A percentile compares a stretch with the other conserved stretches of the same genome.
Conservation (phyloP, 495 filamentous ascomycete species). For the Cercophora sp. region DNA sequence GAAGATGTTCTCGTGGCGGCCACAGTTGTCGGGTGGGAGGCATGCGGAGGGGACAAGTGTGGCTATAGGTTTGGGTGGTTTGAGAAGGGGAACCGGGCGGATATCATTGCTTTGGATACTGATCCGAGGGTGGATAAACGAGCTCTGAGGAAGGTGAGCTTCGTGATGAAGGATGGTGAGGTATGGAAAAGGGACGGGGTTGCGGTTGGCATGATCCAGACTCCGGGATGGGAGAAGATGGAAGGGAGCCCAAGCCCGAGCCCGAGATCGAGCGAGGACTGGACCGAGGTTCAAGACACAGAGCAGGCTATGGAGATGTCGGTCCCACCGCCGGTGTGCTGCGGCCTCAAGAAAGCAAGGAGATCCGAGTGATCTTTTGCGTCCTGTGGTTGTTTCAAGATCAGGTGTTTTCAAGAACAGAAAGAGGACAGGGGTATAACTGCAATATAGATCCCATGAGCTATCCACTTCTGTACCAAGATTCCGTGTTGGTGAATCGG, state of each 20-base stretch:
- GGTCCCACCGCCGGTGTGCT: slow-evolving; percentile 19
- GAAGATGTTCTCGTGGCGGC: slow-evolving; percentile 43
- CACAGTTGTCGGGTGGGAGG: slow-evolving; percentile 49
- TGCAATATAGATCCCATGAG: no score
- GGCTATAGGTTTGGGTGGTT: slow-evolving; percentile 49
- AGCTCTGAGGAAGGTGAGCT: slow-evolving; percentile 44
- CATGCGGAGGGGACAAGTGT: slow-evolving; percentile 46
- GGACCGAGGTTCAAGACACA: slow-evolving; percentile 11
- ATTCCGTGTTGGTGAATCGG: no score
- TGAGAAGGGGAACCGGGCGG: slow-evolving; percentile 43
- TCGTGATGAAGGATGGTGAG: slow-evolving; percentile 50
- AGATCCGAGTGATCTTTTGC: no score
- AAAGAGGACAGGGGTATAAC: no score
- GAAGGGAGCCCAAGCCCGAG: background rate
- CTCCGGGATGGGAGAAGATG: slow-evolving; percentile 18
- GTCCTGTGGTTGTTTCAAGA: no score
- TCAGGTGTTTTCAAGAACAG: no score
- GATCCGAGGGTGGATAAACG: slow-evolving; percentile 32
- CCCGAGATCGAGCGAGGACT: slow-evolving; percentile 9
- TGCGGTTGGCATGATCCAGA: slow-evolving; percentile 16
- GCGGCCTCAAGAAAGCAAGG: no score
- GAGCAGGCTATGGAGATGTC: slow-evolving; percentile 16
- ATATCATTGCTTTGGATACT: slow-evolving; percentile 44
- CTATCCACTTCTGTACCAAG: no score
- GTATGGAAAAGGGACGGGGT: slow-evolving; percentile 34